phyloP scores from a whole-genome alignment of 371 early-diverging fungal genomes.

The Capniomyces stellatus region DNA sequence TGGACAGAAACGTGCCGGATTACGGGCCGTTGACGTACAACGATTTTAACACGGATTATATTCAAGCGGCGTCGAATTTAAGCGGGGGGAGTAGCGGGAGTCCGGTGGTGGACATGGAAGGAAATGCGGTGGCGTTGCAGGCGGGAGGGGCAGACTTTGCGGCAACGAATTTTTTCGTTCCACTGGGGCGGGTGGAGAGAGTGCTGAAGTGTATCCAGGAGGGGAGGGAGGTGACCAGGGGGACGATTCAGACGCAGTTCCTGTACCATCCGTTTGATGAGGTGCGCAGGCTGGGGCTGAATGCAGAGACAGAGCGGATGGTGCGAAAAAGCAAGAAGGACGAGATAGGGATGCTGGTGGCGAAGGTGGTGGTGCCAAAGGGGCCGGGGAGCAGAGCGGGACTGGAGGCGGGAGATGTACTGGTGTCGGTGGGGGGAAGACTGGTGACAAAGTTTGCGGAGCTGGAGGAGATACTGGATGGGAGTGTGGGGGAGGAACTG shows the following conservation, averaged over 20 bases:
- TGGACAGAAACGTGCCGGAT: constrained; percentile 58
- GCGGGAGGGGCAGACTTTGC: constrained; percentile 74
- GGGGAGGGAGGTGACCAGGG: constrained; percentile 55
- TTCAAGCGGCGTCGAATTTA: constrained; percentile 52
- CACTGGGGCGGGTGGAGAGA: constrained; percentile 60
- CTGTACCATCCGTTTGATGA: constrained; percentile 42
- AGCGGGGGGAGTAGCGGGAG: constrained; percentile 72
- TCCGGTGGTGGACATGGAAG: constrained; percentile 82
- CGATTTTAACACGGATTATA: constrained; percentile 62
- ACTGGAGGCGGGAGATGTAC: constrained; percentile 74
- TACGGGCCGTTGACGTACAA: constrained; percentile 42
- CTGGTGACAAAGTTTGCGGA: constrained; percentile 71
- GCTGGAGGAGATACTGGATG: constrained; percentile 33
- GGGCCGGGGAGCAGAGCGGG: constrained; percentile 57
- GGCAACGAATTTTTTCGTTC: constrained; percentile 82
- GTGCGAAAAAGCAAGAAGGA: constrained; percentile 45
- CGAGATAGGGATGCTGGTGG: constrained; percentile 79
- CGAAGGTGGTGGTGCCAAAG: constrained; percentile 59
- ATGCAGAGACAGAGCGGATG: constrained; percentile 42
- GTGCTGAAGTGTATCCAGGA: constrained; percentile 53
- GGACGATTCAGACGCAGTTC: constrained; percentile 76
- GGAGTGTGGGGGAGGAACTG: constrained; percentile 38
- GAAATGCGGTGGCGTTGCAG: constrained; percentile 84
- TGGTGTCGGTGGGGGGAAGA: constrained; percentile 55
- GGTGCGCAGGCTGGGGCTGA: constrained; percentile 49